Evolutionary conservation across 371 early-diverging fungal genomes (phyloP), one percentile per base, ranked within the genome.

Genomic region (Mucor racemosus): DNA sequence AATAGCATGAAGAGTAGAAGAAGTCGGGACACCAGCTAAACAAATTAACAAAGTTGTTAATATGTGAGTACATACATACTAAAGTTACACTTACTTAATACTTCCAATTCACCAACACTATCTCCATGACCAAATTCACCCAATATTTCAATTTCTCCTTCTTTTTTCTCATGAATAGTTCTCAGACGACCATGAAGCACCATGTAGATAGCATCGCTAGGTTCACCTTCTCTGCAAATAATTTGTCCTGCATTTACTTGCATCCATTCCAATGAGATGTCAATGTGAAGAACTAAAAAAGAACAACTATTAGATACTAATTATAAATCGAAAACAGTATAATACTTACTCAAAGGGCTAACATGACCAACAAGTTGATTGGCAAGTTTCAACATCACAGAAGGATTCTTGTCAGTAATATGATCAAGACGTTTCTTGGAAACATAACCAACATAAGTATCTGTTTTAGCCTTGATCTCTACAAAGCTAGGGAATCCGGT

Each of bases 211-310:
- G 93, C 87, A 64, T 96, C 92, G 57, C 95, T 88, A 9, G 82
- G 86, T 55, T 95, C 95, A 17, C 92, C 94, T 67, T 95, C 92
- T 39, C 90, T 90, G 71, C 92, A 95, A 21, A 99, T 86, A 54
- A 96, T 89, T 75, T 98, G 94, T 17, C 97, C 95, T 26, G 97
- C 96, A 70, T 84, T 91, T 10, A 94, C 91, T 62, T 96, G 95
- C 76, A 91, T 89, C 99, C 99, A 99, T 69, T 98, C 99, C 64
- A 98, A 78, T 0, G 99, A 96, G 42, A 94, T 91, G 79, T 98
- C 98, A 50, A 99, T 90, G 72, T 96, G 94, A 57, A 96, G 83
- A 19, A 93, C 88, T 76, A 74, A 7, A 34, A 9, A 59, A 44
- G 44, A 46, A 55, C n/a, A 34, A 7, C 41, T 6, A 46, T 41